Percentiles rank a stretch among this genome's conserved stretches.
These are phyloP conservation scores for Stylonectria norvegica DNA, from an alignment of 2,329 filamentous ascomycete genomes.

Conservation along the genomic window DNA sequence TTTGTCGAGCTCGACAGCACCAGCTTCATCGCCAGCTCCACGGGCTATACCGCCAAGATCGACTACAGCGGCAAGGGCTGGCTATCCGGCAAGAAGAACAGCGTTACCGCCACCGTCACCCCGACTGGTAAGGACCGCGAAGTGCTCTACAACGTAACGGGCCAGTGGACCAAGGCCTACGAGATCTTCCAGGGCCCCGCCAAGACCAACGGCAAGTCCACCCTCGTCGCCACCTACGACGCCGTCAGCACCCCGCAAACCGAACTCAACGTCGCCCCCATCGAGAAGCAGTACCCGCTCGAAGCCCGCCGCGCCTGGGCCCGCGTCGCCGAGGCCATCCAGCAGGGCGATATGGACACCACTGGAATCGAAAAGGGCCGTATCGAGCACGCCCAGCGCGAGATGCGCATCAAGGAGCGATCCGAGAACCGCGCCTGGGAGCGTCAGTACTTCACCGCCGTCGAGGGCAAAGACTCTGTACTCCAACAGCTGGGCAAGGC, in stretches of 20 bases:
- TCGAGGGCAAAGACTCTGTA: slow-evolving; percentile 44
- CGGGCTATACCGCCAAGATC: slow-evolving; percentile 83
- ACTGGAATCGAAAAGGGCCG: slow-evolving; percentile 77
- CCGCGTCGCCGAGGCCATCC: slow-evolving; percentile 78
- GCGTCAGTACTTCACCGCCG: slow-evolving; percentile 71
- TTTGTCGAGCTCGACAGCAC: slow-evolving; percentile 87
- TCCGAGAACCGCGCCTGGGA: slow-evolving; percentile 76
- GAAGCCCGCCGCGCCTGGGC: slow-evolving; percentile 87
- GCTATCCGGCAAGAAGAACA: slow-evolving; percentile 95
- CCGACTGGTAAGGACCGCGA: slow-evolving; percentile 68
- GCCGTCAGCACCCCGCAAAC: slow-evolving; percentile 57
- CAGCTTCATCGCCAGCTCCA: slow-evolving; percentile 81
- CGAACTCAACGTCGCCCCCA: slow-evolving; percentile 65
- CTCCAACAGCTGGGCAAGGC: slow-evolving; percentile 43
- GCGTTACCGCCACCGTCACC: slow-evolving; percentile 72
- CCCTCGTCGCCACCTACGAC: slow-evolving; percentile 58
- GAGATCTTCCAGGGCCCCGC: slow-evolving; percentile 65
- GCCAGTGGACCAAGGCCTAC: slow-evolving; percentile 86
- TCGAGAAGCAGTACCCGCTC: slow-evolving; percentile 79
- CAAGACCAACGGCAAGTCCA: slow-evolving; percentile 48
- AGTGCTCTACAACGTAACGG: slow-evolving; percentile 74
- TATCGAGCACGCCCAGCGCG: slow-evolving; percentile 85
- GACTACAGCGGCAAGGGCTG: slow-evolving; percentile 93
- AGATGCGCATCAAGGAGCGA: slow-evolving; percentile 68
- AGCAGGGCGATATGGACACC: slow-evolving; percentile 77